These are phyloP conservation scores for Incumbomyces lentus DNA, from an alignment of 2,329 filamentous ascomycete genomes.

Conservation along the genomic window DNA sequence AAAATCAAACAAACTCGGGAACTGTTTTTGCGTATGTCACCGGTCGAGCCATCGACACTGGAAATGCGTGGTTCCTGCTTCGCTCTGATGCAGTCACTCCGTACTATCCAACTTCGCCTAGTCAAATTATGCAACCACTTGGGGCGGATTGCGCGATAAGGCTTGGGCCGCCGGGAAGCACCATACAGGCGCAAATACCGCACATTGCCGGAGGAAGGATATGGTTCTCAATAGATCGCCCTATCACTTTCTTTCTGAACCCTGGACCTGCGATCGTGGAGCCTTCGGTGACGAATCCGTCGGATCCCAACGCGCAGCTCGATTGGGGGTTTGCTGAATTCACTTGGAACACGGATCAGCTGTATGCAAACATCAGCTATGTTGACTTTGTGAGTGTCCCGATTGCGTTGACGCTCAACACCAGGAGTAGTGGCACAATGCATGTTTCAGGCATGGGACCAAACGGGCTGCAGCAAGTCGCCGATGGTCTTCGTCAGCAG, in stretches of 20 bases:
- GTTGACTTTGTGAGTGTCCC: constrained; percentile 65
- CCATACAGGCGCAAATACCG: constrained; percentile 54
- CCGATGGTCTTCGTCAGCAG: constrained; percentile 46
- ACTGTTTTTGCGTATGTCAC: constrained; percentile 62
- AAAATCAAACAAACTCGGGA: constrained; percentile 54
- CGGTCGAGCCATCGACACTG: constrained; percentile 51
- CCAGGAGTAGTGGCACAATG: constrained; percentile 34
- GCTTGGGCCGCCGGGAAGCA: constrained; percentile 51
- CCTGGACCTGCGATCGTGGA: constrained; percentile 63
- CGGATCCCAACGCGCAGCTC: constrained; percentile 52
- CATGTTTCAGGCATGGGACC: constrained; percentile 48
- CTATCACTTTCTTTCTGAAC: constrained; percentile 60
- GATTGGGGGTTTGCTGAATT: constrained; percentile 62
- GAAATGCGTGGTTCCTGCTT: constrained; percentile 52
- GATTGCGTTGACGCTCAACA: constrained; percentile 45
- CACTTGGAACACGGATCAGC: constrained; percentile 50
- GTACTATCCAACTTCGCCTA: constrained; percentile 54
- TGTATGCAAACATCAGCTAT: constrained; percentile 61
- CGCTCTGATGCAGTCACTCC: constrained; percentile 54
- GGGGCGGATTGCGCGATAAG: constrained; percentile 51
- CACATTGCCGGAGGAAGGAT: constrained; percentile 61
- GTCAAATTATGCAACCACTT: constrained; percentile 38
- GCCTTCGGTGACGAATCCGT: constrained; percentile 57
- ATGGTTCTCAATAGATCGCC: constrained; percentile 55
- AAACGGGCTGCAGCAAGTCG: constrained; percentile 48